Evolutionary conservation across 2,329 filamentous ascomycete genomes (phyloP), one percentile per base, ranked within the genome.

Genomic region (Hypoxylon sp.): DNA sequence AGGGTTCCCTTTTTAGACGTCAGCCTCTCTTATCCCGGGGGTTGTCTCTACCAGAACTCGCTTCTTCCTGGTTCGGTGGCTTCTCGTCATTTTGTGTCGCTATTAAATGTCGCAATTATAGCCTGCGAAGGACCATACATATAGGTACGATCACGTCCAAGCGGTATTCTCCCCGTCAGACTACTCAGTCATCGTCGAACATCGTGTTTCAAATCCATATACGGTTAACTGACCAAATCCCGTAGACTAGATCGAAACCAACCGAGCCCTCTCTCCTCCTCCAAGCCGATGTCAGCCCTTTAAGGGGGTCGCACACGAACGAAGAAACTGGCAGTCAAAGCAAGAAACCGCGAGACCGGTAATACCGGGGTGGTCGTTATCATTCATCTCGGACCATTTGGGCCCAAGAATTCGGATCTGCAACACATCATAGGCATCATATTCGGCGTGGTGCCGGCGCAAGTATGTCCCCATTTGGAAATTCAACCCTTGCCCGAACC

Each of bases 381-480:
- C 55, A 25, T 54, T 64, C 51, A 47, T 37, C 54, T 47, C 39
- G 47, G 50, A 54, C 32, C 25, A 50, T 62, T 59, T 41, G 32
- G 67, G 65, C 67, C 67, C 67, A 65, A 67, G 55, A 52, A 37
- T 32, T 63, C 43, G 67, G 67, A 63, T 63, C 58, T 68, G 61
- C 59, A 65, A 65, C 61, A 53, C 55, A 48, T 56, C 47, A 54
- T 27, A 47, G 50, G 43, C 55, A 41, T 65, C 39, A 16, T 51
- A 39, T 47, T 53, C 54, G 46, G 45, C 46, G 64, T 48, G 48
- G 29, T 60, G 7, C 58, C 67, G 65, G 64, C 54, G 58, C 29
- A 63, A 48, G 19, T 51, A 55, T n/a, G n/a, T n/a, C n/a, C 65
- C 39, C 53, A 60, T 63, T 70, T 65, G 50, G 58, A 61, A 56